Percentiles rank a stretch among this genome's conserved stretches.
Evolutionary conservation across 257 asterid genomes (phyloP).

Genomic region (Salvia splendens): DNA sequence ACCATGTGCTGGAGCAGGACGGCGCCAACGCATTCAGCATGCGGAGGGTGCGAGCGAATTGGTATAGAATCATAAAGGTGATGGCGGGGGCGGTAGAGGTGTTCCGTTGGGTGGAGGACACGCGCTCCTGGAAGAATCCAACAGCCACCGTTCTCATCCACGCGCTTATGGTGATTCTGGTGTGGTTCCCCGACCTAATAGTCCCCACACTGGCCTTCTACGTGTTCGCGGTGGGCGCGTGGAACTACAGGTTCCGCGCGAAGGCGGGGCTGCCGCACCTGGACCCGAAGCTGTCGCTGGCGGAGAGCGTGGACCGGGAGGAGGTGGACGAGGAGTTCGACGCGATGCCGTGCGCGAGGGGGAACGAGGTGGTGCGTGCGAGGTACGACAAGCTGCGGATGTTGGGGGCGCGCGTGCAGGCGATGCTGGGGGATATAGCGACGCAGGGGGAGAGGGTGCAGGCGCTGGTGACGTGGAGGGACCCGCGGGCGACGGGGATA

Average conservation of each 20-base stretch:
- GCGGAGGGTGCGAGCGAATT: slow-evolving; percentile 77
- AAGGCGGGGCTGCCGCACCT: slow-evolving; percentile 58
- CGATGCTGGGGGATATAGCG: slow-evolving; percentile 73
- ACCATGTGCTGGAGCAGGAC: slow-evolving; percentile 81
- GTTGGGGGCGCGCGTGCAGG: slow-evolving; percentile 81
- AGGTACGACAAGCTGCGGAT: slow-evolving; percentile 70
- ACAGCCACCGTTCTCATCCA: slow-evolving; percentile 75
- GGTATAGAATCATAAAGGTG: slow-evolving; percentile 74
- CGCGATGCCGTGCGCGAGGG: slow-evolving; percentile 56
- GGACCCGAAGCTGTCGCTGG: slow-evolving; percentile 64
- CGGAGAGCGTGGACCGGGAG: slow-evolving; percentile 61
- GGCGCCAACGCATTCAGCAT: slow-evolving; percentile 76
- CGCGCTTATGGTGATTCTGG: slow-evolving; percentile 64
- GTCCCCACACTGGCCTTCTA: slow-evolving; percentile 75
- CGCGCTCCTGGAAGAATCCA: slow-evolving; percentile 84
- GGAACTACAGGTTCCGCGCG: slow-evolving; percentile 77
- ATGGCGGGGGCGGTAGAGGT: slow-evolving; percentile 64
- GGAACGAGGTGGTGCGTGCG: slow-evolving; percentile 58
- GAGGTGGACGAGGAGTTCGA: slow-evolving; percentile 90
- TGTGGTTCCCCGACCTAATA: slow-evolving; percentile 80
- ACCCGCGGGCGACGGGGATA: slow-evolving; percentile 93
- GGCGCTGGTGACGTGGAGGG: slow-evolving; percentile 85
- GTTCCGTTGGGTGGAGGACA: slow-evolving; percentile 76
- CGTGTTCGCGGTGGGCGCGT: slow-evolving; percentile 68
- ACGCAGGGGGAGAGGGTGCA: slow-evolving; percentile 84